phyloP scores from a whole-genome alignment of 768 basidiomycete species.

The Mycena pura region DNA sequence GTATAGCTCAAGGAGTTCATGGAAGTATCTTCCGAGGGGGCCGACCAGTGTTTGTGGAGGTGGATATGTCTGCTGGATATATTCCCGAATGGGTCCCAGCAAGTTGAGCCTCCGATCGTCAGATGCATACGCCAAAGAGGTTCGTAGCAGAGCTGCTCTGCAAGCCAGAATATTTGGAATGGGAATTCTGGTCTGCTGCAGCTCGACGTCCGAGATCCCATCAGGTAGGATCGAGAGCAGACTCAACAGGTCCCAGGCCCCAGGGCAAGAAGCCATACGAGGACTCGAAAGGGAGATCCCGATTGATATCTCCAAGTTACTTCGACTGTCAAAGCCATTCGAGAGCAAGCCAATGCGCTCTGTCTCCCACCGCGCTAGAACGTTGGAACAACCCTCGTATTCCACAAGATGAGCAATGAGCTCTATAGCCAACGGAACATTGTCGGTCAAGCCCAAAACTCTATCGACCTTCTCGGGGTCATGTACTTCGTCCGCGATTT shows the following conservation, averaged over 20 bases:
- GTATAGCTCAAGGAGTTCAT: neutral
- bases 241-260: neutral
- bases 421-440: constrained; percentile 17
- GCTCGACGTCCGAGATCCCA: neutral
- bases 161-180: neutral
- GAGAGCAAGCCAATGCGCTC: constrained; percentile 9
- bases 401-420: constrained; percentile 8
- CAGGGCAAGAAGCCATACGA: neutral
- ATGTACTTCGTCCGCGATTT: constrained; percentile 13
- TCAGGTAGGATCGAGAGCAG: neutral
- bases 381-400: constrained; percentile 1
- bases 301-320: neutral
- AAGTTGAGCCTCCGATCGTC: neutral
- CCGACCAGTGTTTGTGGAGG: neutral
- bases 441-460: neutral
- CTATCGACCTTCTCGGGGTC: neutral
- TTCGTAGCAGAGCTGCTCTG: neutral
- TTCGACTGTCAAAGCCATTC: constrained; percentile 11
- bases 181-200: neutral
- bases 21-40: neutral
- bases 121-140: neutral
- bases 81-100: neutral
- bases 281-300: neutral
- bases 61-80: neutral
- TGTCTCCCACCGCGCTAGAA: constrained; percentile 9